Conservation (phyloP, 2,329 filamentous ascomycete species). For the Sporothrix dimorphospora region DNA sequence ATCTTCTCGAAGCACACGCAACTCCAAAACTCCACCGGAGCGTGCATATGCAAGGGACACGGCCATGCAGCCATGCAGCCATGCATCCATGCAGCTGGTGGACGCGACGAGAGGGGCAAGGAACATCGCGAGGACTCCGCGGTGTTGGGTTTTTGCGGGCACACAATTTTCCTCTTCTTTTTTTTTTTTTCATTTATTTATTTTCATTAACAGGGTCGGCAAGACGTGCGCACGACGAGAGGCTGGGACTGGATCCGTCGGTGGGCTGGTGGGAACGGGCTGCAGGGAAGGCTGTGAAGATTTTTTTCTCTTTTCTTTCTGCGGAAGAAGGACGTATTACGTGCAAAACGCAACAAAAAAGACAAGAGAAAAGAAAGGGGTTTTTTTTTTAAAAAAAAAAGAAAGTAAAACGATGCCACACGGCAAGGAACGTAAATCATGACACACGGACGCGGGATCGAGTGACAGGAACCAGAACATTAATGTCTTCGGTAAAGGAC, state of each 20-base stretch:
- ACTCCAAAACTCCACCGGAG: too few species aligned
- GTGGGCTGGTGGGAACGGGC: neutral
- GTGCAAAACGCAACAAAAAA: too few species aligned
- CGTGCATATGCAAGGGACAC: conserved; percentile 18
- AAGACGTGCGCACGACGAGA: neutral
- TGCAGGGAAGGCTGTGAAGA: conserved; percentile 12
- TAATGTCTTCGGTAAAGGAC: too few species aligned
- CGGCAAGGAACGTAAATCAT: conserved; percentile 9
- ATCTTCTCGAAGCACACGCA: too few species aligned
- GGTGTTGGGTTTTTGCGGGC: too few species aligned
- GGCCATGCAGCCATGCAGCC: neutral
- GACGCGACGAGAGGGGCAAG: neutral
- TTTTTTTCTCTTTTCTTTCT: conserved; percentile 27
- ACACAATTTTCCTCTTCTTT: too few species aligned
- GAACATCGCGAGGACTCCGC: too few species aligned
- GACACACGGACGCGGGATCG: conserved; percentile 18
- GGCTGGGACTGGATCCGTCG: conserved; percentile 4
- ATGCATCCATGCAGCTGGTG: too few species aligned
- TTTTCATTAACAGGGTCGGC: too few species aligned
- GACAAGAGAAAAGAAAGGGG: too few species aligned
- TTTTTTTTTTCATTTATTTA: neutral
- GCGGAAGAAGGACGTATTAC: neutral
- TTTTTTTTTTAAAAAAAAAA: neutral
- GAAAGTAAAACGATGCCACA: neutral
- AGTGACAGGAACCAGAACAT: neutral